Evolutionary conservation across 495 filamentous ascomycete genomes (phyloP), one percentile per base, ranked within the genome.

Genomic region (Talaromyces proteolyticus): DNA sequence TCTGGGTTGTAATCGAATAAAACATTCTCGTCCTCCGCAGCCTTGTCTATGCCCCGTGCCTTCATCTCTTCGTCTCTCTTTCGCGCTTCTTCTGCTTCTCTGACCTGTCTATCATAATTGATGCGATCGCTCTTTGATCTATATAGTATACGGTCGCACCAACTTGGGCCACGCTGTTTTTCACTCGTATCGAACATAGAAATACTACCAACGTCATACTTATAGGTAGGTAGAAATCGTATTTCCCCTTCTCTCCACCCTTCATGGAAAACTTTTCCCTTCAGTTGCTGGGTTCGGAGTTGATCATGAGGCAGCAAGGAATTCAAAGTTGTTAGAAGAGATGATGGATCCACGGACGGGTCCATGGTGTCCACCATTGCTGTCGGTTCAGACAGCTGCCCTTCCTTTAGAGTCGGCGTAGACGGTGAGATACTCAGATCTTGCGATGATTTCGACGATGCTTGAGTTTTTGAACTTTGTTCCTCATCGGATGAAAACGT

Each of bases 131-230:
- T 79, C 34, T 85, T 80, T 1, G 88, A 88, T 26, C 91, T 79
- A 58, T 79, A 99, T 0, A 99, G 67, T 41, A 99, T 91, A n/a
- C 94, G 84, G 66, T 99, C 94, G 62, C 94, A 99, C 92, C 92
- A 99, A 61, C 90, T 95, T 4, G 94, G 94, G 12, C 86, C 85
- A 44, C 94, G 76, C 44, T 84, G 81, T 73, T 97, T 99, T 57
- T 96, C 94, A 52, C 89, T 95, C 0, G 90, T 87, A 67, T 99
- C 94, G 61, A 96, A 97, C 51, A 87, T 76, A 3, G 88, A 88
- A 48, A 96, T 84, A 34, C 86, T 95, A n/a, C 94, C 94, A 34
- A 93, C 76, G 58, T 99, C 94, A 55, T 97, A 99, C 65, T 94
- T 94, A 61, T 94, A 99, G 0, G 92, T 94, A 11, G 94, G 94